Base-by-base conservation (phyloP, 1,284 basidiomycete genomes). In the Apiotrichum gracile region DNA sequence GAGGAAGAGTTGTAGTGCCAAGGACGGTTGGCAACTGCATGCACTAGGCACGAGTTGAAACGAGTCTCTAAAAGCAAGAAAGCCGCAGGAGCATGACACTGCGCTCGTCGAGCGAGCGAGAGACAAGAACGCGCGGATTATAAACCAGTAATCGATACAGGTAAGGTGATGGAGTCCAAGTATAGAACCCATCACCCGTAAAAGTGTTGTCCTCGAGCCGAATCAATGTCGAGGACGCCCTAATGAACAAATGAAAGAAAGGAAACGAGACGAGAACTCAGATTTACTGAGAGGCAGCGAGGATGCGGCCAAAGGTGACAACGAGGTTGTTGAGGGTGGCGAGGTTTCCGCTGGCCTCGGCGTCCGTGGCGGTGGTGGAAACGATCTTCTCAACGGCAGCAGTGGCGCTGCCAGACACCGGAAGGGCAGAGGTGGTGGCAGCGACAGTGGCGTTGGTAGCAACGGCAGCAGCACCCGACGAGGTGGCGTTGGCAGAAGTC, bases 301-400 rank as follows among this genome's bases (percentile, higher is more conserved):
- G 58, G 39, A 74, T 56, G 52, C 65, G 54, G 42, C 73, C 73
- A 19, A 69, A 49, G 35, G 63, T 54, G 17, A 67, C 60, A 7
- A 72, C 68, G 16, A 62, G 61, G 46, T 67, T 61, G 57, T 64
- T 68, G 47, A 73, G 45, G n/a, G 58, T 17, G 21, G 64, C 63
- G 31, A 73, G 54, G 54, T 66, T 69, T 43, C 67, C 54, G 38
- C 22, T 39, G n/a, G 29, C 31, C 21, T 52, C 42, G 5, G 54
- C 40, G n/a, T 44, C 45, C 24, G 31, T 10, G 31, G 31, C 31
- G 31, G 31, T 31, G 35, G 9, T 38, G 46, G 17, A 34, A 29
- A 38, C 33, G 39, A 44, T 54, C 39, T 40, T 52, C 44, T 51
- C 42, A 14, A 35, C 47, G n/a, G 51, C 38, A 12, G 45, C 39